Evolutionary conservation across 2,329 filamentous ascomycete species (phyloP).

Genomic region (Lecanosticta acicola): DNA sequence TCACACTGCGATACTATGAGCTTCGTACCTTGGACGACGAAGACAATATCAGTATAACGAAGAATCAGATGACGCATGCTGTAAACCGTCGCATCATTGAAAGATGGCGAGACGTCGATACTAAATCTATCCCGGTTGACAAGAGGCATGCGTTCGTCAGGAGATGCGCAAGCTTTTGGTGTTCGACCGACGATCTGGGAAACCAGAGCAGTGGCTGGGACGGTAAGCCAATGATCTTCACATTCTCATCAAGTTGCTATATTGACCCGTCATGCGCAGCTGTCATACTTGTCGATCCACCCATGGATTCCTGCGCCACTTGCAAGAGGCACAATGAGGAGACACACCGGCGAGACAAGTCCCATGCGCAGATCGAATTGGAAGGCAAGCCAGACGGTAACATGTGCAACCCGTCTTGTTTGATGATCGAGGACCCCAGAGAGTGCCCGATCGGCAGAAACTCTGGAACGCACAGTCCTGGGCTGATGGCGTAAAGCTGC

Average conservation of each 20-base stretch:
- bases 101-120: slow-evolving; percentile 20
- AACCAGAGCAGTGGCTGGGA: slow-evolving; percentile 6
- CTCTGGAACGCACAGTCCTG: slow-evolving; percentile 11
- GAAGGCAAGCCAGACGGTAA: background rate
- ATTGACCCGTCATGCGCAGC: too few species aligned
- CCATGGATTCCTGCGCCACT: slow-evolving; percentile 11
- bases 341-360: background rate
- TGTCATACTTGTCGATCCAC: slow-evolving; percentile 16
- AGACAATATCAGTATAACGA: slow-evolving; percentile 4
- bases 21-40: slow-evolving; percentile 17
- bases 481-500: slow-evolving; percentile 1
- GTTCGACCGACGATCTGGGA: slow-evolving; percentile 3
- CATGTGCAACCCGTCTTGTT: slow-evolving; percentile 4
- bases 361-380: background rate
- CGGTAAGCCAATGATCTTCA: slow-evolving; percentile 1
- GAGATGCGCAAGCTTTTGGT: slow-evolving; percentile 24
- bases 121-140: slow-evolving; percentile 10
- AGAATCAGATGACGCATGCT: slow-evolving; percentile 20
- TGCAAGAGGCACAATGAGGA: slow-evolving; percentile 5
- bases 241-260: too few species aligned
- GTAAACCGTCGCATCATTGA: slow-evolving; percentile 21
- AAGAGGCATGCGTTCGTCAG: slow-evolving; percentile 19
- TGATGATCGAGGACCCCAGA: slow-evolving; percentile 13
- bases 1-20: slow-evolving; percentile 23
- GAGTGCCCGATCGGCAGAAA: slow-evolving; percentile 2